Conservation (phyloP, 2,329 filamentous ascomycete species). For the Fusarium chuoi region DNA sequence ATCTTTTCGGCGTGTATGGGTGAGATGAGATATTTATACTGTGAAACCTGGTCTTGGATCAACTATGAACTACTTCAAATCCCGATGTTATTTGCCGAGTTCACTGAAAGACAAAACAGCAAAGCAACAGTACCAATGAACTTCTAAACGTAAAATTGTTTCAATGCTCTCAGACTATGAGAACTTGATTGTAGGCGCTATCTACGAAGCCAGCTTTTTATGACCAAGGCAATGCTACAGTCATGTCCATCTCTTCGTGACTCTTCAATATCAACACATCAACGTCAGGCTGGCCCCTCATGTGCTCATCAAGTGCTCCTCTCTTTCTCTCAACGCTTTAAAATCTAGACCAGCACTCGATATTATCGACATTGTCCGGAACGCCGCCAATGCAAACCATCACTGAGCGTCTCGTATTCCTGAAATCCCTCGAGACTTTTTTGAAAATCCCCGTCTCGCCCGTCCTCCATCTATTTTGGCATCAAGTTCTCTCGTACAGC, state of each 20-base stretch:
- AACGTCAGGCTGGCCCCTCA: slow-evolving; percentile 29
- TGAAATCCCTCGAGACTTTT: slow-evolving; percentile 43
- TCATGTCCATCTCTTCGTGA: slow-evolving; percentile 25
- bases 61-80: not conserved
- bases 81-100: not conserved
- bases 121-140: not conserved
- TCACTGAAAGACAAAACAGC: not conserved
- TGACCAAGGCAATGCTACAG: slow-evolving; percentile 14
- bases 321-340: slow-evolving; percentile 48
- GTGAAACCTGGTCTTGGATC: not conserved
- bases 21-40: slow-evolving; percentile 2
- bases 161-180: slow-evolving; percentile 11
- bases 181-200: slow-evolving; percentile 20
- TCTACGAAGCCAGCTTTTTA: slow-evolving; percentile 21
- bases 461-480: slow-evolving; percentile 57
- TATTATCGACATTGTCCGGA: slow-evolving; percentile 54
- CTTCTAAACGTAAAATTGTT: slow-evolving; percentile 18
- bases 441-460: slow-evolving; percentile 33
- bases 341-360: slow-evolving; percentile 51
- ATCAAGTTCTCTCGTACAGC: slow-evolving; percentile 80
- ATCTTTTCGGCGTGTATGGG: not conserved
- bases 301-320: slow-evolving; percentile 45
- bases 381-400: slow-evolving; percentile 55
- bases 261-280: slow-evolving; percentile 31
- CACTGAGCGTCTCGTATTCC: slow-evolving; percentile 47